Evolutionary conservation across 495 filamentous ascomycete species (phyloP), one percentile per base, ranked within the genome.

Genomic region (Astrothelium macrocarpum): DNA sequence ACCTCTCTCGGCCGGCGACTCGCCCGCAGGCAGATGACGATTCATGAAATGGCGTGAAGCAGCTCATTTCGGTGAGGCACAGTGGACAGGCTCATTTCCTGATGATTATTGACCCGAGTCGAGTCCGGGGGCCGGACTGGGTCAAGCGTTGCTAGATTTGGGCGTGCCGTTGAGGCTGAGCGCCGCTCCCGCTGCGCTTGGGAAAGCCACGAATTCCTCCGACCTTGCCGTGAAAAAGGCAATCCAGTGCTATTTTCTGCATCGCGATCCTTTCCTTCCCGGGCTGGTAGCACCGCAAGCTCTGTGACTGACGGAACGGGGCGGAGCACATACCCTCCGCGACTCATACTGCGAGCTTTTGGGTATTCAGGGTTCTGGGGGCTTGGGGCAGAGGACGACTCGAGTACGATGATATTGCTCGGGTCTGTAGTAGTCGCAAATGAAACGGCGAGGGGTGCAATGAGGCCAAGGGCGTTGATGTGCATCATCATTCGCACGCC

Each of bases 141-240:
- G 29, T 56, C 29, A 29, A 29, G 49, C 49, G 49, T 56, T 56
- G 49, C 49, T 56, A n/a, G 12, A 56, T 56, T 56, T 56, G 49
- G 25, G 49, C 23, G 49, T 56, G 49, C 49, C 49, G 49, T 56
- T 56, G 49, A 56, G 49, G 49, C 49, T 56, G 49, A 56, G 49
- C 49, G 49, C 49, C 49, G 49, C 49, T 56, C 25, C 49, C 49
- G 49, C 25, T 16, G 49, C 49, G 49, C 49, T 56, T 56, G 49
- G 49, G 45, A 49, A 56, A 56, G 49, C 49, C 49, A 56, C 49
- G 49, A 56, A 56, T 28, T 56, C 2, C 49, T 56, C 49, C 49
- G 49, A 56, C 7, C 49, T 25, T 28, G 49, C 23, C 49, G 49
- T 23, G 45, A 49, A 23, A n/a, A 9, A 49, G 45, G 45, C 45